Conservation (phyloP, 345 rosid genomes). For the Hibiscus trionum region DNA sequence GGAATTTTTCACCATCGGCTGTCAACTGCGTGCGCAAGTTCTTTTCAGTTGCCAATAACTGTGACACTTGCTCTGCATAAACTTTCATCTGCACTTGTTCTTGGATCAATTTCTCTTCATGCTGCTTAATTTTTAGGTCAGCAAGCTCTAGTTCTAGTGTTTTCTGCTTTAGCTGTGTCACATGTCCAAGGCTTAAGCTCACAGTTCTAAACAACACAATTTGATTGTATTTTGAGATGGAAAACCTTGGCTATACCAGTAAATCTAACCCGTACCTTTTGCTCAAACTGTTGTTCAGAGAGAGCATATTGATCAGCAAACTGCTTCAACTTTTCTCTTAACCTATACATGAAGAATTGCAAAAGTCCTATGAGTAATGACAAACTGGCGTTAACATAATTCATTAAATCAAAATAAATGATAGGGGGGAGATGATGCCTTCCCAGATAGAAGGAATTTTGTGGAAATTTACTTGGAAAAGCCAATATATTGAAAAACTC, state of each 20-base stretch:
- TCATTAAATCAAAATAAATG: not conserved
- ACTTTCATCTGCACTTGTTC: conserved; percentile 89
- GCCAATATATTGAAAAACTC: not conserved
- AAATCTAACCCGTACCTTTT: conserved; percentile 38
- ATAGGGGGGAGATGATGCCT: not conserved
- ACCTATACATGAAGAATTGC: conserved; percentile 33
- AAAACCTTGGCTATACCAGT: not conserved
- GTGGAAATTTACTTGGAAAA: not conserved
- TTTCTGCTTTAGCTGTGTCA: conserved; percentile 81
- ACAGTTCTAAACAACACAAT: not conserved
- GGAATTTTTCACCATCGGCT: conserved; percentile 91
- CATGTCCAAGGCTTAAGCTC: conserved; percentile 6
- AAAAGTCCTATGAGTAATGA: not conserved
- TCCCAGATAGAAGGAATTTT: not conserved
- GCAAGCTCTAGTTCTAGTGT: conserved; percentile 74
- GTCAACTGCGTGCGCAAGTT: conserved; percentile 75
- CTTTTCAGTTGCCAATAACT: conserved; percentile 76
- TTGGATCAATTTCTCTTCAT: conserved; percentile 71
- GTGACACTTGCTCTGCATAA: conserved; percentile 86
- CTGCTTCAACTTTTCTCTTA: conserved; percentile 74
- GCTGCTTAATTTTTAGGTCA: conserved; percentile 69
- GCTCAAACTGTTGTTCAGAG: conserved; percentile 74
- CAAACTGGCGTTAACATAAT: not conserved
- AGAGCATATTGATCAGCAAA: conserved; percentile 79
- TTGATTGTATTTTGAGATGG: not conserved